These are phyloP conservation scores for Tubosaeta brunneosetosa DNA, from an alignment of 768 basidiomycete genomes.

Conservation along the genomic window DNA sequence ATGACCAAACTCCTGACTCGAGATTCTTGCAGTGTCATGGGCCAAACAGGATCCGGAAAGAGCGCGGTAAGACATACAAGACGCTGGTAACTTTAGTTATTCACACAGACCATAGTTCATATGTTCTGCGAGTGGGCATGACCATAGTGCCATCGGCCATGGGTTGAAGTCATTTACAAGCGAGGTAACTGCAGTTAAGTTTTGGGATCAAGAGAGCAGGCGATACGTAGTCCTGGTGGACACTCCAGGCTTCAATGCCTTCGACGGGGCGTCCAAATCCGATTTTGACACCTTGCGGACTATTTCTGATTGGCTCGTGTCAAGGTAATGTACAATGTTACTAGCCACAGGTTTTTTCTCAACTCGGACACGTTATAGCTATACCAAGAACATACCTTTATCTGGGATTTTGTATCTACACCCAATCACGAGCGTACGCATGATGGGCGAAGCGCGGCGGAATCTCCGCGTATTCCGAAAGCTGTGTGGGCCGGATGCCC, in stretches of 20 bases:
- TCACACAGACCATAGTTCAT: background rate
- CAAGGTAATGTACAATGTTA: background rate
- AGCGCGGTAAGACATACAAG: background rate
- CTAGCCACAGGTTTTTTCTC: background rate
- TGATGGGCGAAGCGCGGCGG: background rate
- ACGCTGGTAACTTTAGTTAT: background rate
- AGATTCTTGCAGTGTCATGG: background rate
- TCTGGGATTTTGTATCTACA: background rate
- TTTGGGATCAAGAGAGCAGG: background rate
- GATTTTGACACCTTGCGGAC: background rate
- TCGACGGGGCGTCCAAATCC: background rate
- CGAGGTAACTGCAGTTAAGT: background rate
- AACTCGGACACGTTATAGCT: background rate
- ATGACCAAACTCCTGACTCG: background rate
- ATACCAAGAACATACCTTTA: background rate
- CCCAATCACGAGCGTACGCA: background rate
- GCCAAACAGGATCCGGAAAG: background rate
- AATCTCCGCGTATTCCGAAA: background rate
- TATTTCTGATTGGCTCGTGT: background rate
- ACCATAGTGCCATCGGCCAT: background rate
- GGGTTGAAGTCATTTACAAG: background rate
- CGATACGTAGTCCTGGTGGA: background rate
- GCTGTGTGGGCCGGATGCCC: background rate
- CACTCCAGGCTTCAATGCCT: background rate
- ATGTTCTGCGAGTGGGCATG: conserved; percentile 1